phyloP scores from a whole-genome alignment of 345 rosid species.

The Hevea brasiliensis region DNA sequence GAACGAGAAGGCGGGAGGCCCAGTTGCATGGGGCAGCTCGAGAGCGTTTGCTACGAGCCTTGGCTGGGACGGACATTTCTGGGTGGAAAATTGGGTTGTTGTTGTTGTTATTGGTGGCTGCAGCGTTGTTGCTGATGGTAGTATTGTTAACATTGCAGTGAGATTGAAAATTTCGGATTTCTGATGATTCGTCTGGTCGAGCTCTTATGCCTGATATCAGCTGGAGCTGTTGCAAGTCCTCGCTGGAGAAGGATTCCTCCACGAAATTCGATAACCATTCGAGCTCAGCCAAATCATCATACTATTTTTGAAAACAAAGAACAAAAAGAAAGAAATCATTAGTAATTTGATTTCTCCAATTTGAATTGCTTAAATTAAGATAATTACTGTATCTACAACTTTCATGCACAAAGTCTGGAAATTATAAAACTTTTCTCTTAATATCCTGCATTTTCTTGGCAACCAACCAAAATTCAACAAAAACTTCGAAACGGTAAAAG shows the following conservation, averaged over 20 bases:
- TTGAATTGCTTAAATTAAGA: constrained; percentile 15
- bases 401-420: too few species aligned
- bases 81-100: constrained; percentile 47
- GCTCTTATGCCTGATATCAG: constrained; percentile 70
- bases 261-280: constrained; percentile 96
- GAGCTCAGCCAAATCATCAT: constrained; percentile 90
- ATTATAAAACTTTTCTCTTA: too few species aligned
- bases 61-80: constrained; percentile 78
- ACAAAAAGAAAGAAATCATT: not conserved
- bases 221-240: constrained; percentile 78
- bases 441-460: too few species aligned
- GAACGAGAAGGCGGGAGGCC: constrained; percentile 75
- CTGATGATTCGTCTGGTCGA: constrained; percentile 51
- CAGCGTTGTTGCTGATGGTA: not conserved
- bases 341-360: not conserved
- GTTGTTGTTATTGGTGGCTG: not conserved
- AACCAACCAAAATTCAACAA: not conserved
- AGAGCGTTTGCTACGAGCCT: constrained; percentile 94
- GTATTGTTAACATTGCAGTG: constrained; percentile 13
- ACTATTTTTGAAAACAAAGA: constrained; percentile 37
- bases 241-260: constrained; percentile 94
- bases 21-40: constrained; percentile 80
- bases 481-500: not conserved
- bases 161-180: constrained; percentile 35
- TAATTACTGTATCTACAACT: too few species aligned